Conservation (phyloP, 768 basidiomycete species). For the Auriscalpium vulgare region DNA sequence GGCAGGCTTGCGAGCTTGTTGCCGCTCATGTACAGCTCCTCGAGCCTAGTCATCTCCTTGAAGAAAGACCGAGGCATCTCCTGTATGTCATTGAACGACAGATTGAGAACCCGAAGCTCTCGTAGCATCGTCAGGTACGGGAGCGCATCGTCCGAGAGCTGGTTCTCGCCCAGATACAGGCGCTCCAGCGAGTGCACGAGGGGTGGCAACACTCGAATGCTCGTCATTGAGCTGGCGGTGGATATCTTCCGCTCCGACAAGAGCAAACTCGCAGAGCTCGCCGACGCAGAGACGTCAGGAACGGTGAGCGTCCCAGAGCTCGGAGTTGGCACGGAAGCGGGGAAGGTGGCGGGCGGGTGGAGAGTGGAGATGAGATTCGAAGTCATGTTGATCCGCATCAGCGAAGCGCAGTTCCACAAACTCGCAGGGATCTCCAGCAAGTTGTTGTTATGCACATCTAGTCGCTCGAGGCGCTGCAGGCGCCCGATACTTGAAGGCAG, state of each 20-base stretch:
- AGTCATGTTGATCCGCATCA: constrained; percentile 73
- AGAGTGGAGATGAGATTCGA: constrained; percentile 78
- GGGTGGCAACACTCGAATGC: constrained; percentile 34
- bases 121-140: constrained; percentile 67
- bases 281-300: constrained; percentile 2
- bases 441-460: constrained; percentile 91
- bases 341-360: constrained; percentile 49
- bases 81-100: constrained; percentile 92
- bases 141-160: constrained; percentile 71
- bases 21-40: constrained; percentile 91
- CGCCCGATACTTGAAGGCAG: constrained; percentile 73
- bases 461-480: constrained; percentile 60
- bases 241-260: constrained; percentile 40
- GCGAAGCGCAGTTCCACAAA: constrained; percentile 77
- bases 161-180: constrained; percentile 88
- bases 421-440: constrained; percentile 64
- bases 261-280: constrained; percentile 7
- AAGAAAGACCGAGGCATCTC: constrained; percentile 79
- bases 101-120: constrained; percentile 75
- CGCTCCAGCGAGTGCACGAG: constrained; percentile 66
- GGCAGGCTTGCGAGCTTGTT: constrained; percentile 88
- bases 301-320: not conserved
- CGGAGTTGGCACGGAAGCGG: not conserved
- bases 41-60: constrained; percentile 56
- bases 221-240: constrained; percentile 20